phyloP scores from a whole-genome alignment of 495 filamentous ascomycete species.

The Cladorrhinum samala region DNA sequence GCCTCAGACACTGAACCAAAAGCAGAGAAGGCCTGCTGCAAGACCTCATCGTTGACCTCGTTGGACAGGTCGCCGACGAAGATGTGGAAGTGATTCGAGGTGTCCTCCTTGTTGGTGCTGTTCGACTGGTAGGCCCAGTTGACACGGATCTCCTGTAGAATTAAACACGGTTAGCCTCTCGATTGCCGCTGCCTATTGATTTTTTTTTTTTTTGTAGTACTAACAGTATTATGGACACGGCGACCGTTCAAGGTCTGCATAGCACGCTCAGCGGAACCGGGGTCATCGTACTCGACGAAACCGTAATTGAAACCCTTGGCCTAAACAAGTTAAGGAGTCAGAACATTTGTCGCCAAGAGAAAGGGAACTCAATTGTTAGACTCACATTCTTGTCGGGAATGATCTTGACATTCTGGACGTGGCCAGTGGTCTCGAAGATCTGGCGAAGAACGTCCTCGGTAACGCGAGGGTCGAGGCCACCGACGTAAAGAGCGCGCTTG shows the following conservation, averaged over 20 bases:
- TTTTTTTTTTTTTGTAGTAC: constrained; percentile 22
- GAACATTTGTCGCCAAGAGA: neutral
- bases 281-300: constrained; percentile 98
- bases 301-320: constrained; percentile 98
- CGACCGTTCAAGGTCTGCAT: constrained; percentile 96
- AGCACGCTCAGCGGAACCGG: constrained; percentile 88
- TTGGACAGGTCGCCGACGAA: constrained; percentile 98
- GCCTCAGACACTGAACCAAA: constrained; percentile 98
- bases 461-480: constrained; percentile 88
- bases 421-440: constrained; percentile 97
- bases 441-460: constrained; percentile 95
- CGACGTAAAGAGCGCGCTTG: constrained; percentile 95
- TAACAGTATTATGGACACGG: constrained; percentile 88
- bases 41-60: constrained; percentile 95
- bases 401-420: constrained; percentile 98
- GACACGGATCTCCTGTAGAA: constrained; percentile 85
- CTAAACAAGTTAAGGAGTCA: constrained; percentile 33
- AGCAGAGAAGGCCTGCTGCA: constrained; percentile 91
- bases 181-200: neutral
- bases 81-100: constrained; percentile 97
- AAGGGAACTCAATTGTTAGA: constrained; percentile 2
- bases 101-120: constrained; percentile 91
- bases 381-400: constrained; percentile 98
- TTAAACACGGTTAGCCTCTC: constrained; percentile 1
- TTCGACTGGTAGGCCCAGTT: constrained; percentile 99